Percentiles rank a stretch among this genome's conserved stretches.
phyloP scores from a whole-genome alignment of 2,329 filamentous ascomycete species.

The Aphanocladium album region DNA sequence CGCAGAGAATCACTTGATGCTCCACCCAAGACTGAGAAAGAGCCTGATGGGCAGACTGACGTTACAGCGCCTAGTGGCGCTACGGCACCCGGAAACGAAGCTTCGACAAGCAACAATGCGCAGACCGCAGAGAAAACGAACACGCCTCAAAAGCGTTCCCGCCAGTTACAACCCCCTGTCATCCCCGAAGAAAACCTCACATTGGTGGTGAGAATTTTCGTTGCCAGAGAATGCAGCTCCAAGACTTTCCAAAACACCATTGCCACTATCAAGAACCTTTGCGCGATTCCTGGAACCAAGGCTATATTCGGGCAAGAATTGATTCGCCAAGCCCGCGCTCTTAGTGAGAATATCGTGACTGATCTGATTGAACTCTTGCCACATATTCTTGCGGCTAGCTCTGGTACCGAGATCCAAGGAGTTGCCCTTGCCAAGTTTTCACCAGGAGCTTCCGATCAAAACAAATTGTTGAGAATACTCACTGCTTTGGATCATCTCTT shows the following conservation, averaged over 20 bases:
- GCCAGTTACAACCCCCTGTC: conserved; percentile 69
- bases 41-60: conserved; percentile 29
- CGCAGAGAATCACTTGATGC: conserved; percentile 65
- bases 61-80: conserved; percentile 16
- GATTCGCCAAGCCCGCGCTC: conserved; percentile 74
- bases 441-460: conserved; percentile 90
- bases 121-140: conserved; percentile 25
- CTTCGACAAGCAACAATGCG: conserved; percentile 24
- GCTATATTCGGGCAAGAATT: conserved; percentile 89
- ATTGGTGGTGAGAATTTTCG: conserved; percentile 93
- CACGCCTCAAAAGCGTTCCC: conserved; percentile 44
- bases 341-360: conserved; percentile 78
- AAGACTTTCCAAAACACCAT: conserved; percentile 98
- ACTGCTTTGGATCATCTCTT: conserved; percentile 96
- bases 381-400: conserved; percentile 80
- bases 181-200: conserved; percentile 86
- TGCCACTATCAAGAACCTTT: conserved; percentile 97
- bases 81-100: conserved; percentile 18
- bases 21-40: conserved; percentile 6
- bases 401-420: conserved; percentile 91
- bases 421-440: conserved; percentile 94
- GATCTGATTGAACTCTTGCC: conserved; percentile 81
- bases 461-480: conserved; percentile 86
- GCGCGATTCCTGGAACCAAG: conserved; percentile 84
- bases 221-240: conserved; percentile 90